Base-by-base conservation (phyloP, 148 eudicot genomes). In the Vaccinium darrowii region DNA sequence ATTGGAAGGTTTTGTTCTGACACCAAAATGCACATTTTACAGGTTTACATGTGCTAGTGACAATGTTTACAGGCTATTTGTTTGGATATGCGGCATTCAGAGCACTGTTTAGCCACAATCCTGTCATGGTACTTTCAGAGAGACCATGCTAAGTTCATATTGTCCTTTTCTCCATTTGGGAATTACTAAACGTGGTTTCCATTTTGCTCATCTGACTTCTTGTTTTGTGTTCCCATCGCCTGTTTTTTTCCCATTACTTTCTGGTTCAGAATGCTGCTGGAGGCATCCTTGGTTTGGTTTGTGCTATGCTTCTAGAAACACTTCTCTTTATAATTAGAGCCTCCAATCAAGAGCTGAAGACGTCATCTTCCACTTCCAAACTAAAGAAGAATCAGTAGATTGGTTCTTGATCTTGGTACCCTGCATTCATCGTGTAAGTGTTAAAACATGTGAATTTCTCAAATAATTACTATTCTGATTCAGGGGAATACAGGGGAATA, bases 21-120 rank as follows among this genome's bases (percentile, higher is more conserved):
- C 76, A 30, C 19, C 18, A 49, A 10, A 50, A 16, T 78, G 52
- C 49, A 4, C 7, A 33, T 80, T 80, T 85, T 81, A 84, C 98
- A 95, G 98, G 98, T 84, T 84, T 97, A 76, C 98, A 97, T 91
- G 99, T 95, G 21, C 89, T 90, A 74, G 88, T 97, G 71, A 92
- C 89, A 27, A 95, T 95, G 98, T 95, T 95, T 80, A 93, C 97
- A 7, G 95, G 99, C 78, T 94, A 92, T 87, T 89, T 97, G 86
- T 88, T 97, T 81, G 99, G 99, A 85, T 92, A 90, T 88, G 89
- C 92, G 81, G 93, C 98, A 65, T 97, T 97, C 90, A 93, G 98
- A 85, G 98, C 99, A 15, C 89, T 97, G 87, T 97, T 97, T 69
- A 83, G 90, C 90, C 92, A 90, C 73, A 93, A 87, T 89, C 96